Percentiles rank a stretch among this genome's conserved stretches.
These are phyloP conservation scores for Asterionellopsis glacialis DNA, from an alignment of 108 stramenopile genomes.

Conservation along the genomic window DNA sequence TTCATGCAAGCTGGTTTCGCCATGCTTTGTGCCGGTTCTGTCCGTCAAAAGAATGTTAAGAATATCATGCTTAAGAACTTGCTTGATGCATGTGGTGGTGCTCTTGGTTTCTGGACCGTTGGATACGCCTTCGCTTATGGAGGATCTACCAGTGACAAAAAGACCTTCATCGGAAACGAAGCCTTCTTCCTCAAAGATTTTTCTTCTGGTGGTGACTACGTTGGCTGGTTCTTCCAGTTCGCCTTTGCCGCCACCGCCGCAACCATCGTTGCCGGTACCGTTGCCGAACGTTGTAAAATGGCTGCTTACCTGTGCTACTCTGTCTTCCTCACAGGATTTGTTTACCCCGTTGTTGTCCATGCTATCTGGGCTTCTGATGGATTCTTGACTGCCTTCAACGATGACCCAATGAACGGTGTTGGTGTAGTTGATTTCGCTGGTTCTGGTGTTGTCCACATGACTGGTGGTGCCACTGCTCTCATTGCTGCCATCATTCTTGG, in stretches of 20 bases:
- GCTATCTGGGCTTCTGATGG: slow-evolving; percentile 75
- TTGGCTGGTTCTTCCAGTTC: slow-evolving; percentile 60
- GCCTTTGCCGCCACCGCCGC: slow-evolving; percentile 83
- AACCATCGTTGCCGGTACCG: slow-evolving; percentile 77
- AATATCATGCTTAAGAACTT: slow-evolving; percentile 90
- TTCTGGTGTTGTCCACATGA: slow-evolving; percentile 92
- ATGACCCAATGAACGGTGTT: slow-evolving; percentile 52
- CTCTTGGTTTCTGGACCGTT: slow-evolving; percentile 76
- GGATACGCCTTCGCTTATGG: slow-evolving; percentile 88
- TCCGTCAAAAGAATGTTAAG: slow-evolving; percentile 81
- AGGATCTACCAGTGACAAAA: slow-evolving; percentile 14
- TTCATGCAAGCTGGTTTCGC: slow-evolving; percentile 92
- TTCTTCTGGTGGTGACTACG: slow-evolving; percentile 20
- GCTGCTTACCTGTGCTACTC: slow-evolving; percentile 79
- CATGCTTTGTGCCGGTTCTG: slow-evolving; percentile 85
- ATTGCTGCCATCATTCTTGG: slow-evolving; percentile 82
- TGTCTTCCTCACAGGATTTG: slow-evolving; percentile 74
- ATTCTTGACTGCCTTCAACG: slow-evolving; percentile 50
- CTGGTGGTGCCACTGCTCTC: slow-evolving; percentile 84
- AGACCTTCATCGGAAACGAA: slow-evolving; percentile 60
- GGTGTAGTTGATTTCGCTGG: slow-evolving; percentile 92
- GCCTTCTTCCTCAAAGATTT: slow-evolving; percentile 50
- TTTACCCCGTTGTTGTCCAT: slow-evolving; percentile 88
- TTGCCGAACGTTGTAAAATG: slow-evolving; percentile 76
- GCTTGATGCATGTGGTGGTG: slow-evolving; percentile 80